phyloP scores from a whole-genome alignment of 2,329 filamentous ascomycete genomes.

The Aspergillus fijiensis region DNA sequence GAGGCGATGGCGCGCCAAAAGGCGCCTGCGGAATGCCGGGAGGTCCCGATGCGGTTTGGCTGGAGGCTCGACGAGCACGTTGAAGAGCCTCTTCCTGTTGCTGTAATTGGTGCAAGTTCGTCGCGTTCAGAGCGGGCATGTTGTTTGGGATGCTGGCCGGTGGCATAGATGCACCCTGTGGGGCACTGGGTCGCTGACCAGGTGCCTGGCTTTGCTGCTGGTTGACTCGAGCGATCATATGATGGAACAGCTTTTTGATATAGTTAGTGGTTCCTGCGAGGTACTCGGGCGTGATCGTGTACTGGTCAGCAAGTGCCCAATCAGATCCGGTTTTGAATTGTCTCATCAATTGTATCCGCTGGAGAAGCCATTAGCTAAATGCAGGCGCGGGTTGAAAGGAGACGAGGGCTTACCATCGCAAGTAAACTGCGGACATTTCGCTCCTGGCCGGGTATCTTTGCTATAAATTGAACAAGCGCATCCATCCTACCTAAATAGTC shows the following conservation, averaged over 20 bases:
- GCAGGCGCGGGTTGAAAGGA: neutral
- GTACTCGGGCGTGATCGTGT: constrained; percentile 45
- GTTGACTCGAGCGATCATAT: constrained; percentile 37
- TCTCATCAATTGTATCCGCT: constrained; percentile 47
- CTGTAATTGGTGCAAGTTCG: constrained; percentile 49
- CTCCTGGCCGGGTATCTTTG: constrained; percentile 42
- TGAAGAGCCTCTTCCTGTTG: constrained; percentile 48
- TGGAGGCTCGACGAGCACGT: constrained; percentile 39
- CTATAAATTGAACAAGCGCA: constrained; percentile 41
- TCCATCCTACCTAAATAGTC: constrained; percentile 47
- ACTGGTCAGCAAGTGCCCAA: constrained; percentile 45
- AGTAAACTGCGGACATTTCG: constrained; percentile 38
- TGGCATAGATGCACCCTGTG: constrained; percentile 23
- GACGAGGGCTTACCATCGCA: constrained; percentile 34
- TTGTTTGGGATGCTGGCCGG: constrained; percentile 24
- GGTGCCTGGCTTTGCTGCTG: constrained; percentile 31
- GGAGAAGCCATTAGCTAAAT: constrained; percentile 18
- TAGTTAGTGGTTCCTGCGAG: constrained; percentile 38
- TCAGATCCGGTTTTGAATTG: constrained; percentile 45
- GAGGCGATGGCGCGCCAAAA: constrained; percentile 55
- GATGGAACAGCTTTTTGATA: constrained; percentile 43
- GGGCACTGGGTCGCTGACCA: constrained; percentile 24
- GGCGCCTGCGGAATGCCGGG: constrained; percentile 55
- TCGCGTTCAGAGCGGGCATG: constrained; percentile 43
- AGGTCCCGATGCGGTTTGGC: constrained; percentile 46